Conservation (phyloP, 1,284 basidiomycete genomes). For the Tremellales sp. region DNA sequence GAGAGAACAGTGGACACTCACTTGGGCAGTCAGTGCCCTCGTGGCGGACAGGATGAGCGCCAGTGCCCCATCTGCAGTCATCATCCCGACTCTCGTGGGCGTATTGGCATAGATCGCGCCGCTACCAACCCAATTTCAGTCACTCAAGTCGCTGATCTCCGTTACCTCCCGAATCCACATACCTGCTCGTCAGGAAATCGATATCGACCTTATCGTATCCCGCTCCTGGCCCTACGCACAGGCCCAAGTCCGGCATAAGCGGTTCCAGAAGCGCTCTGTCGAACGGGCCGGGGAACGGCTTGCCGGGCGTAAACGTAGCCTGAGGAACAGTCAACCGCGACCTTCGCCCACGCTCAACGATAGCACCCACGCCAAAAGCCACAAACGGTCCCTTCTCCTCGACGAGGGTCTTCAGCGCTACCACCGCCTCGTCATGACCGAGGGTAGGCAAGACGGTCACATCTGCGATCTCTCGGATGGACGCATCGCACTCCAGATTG, state of each 20-base stretch:
- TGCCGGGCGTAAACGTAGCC: slow-evolving; percentile 19
- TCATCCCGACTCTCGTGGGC: slow-evolving; percentile 25
- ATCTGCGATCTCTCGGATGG: slow-evolving; percentile 4
- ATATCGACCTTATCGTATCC: slow-evolving; percentile 33
- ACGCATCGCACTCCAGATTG: background rate
- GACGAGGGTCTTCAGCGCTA: slow-evolving; percentile 2
- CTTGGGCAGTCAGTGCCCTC: slow-evolving; percentile 20
- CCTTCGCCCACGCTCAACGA: background rate
- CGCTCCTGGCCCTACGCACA: slow-evolving; percentile 24
- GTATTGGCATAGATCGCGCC: slow-evolving; percentile 36
- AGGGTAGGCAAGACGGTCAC: slow-evolving; percentile 1
- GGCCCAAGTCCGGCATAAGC: slow-evolving; percentile 19
- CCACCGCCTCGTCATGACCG: background rate
- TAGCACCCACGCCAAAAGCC: slow-evolving; percentile 22
- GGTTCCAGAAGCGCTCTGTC: slow-evolving; percentile 19
- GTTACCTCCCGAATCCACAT: slow-evolving; percentile 2
- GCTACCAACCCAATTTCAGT: slow-evolving; percentile 10
- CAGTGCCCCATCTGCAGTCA: slow-evolving; percentile 35
- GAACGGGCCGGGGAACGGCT: slow-evolving; percentile 21
- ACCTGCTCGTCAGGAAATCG: slow-evolving; percentile 22
- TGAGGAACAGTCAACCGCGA: background rate
- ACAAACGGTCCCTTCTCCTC: slow-evolving; percentile 20
- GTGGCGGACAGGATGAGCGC: slow-evolving; percentile 27
- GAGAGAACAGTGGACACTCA: slow-evolving; percentile 3
- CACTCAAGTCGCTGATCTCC: too few relatives aligned